These are phyloP conservation scores for Diaporthe citri DNA, from an alignment of 2,329 filamentous ascomycete species.

Conservation along the genomic window DNA sequence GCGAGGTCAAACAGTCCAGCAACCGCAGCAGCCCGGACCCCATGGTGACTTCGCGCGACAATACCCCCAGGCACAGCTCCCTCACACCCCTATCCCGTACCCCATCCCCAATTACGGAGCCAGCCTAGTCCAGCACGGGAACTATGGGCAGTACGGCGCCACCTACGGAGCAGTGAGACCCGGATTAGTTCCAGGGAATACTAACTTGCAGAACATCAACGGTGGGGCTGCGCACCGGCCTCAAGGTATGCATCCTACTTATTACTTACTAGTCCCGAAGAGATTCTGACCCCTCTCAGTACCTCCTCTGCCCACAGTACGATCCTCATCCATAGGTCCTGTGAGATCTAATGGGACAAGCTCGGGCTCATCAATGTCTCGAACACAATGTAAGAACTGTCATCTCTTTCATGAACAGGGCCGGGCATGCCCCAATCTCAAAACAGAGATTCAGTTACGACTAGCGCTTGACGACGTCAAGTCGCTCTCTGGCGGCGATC, in stretches of 20 bases:
- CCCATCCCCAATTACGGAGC: not conserved
- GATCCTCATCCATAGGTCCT: not conserved
- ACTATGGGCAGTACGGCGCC: not conserved
- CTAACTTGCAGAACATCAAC: not conserved
- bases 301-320: not conserved
- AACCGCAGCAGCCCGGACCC: constrained; percentile 12
- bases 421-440: constrained; percentile 72
- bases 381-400: constrained; percentile 74
- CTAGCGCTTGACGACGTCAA: constrained; percentile 74
- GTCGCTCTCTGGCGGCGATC: constrained; percentile 43
- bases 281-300: not conserved
- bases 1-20: constrained; percentile 8
- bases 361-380: constrained; percentile 56
- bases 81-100: not conserved
- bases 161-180: not conserved
- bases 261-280: not conserved
- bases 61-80: not conserved
- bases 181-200: not conserved
- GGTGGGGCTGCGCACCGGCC: not conserved
- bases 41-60: not conserved
- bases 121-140: not conserved
- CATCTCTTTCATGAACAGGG: constrained; percentile 70
- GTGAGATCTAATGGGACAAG: not conserved
- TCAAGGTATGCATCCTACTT: not conserved
- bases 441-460: constrained; percentile 72